Conservation (phyloP, 192 early-diverging fungal species). For the Podila horticola region DNA sequence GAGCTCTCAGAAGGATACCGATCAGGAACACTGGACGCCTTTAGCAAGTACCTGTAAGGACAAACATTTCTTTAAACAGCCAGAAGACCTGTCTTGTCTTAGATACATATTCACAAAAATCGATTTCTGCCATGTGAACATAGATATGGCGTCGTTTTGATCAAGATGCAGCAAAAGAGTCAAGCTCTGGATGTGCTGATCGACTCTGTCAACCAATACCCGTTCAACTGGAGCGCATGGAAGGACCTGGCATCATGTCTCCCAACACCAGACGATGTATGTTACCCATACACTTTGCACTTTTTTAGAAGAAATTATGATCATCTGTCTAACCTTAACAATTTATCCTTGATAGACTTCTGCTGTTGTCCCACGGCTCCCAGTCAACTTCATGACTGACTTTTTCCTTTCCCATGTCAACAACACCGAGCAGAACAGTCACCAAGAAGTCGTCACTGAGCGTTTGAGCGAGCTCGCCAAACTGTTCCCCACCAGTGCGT, state of each 20-base stretch:
- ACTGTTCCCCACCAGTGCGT: constrained; percentile 70
- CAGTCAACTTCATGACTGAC: constrained; percentile 52
- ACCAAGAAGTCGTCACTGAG: constrained; percentile 35
- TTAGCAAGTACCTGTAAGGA: constrained; percentile 74
- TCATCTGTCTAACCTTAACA: background rate
- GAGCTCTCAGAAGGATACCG: constrained; percentile 57
- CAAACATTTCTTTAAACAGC: too few relatives aligned
- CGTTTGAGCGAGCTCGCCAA: constrained; percentile 53
- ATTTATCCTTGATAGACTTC: constrained; percentile 11
- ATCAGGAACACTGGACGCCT: constrained; percentile 66
- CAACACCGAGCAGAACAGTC: constrained; percentile 57
- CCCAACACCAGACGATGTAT: constrained; percentile 49
- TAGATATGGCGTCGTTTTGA: constrained; percentile 66
- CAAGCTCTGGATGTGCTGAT: constrained; percentile 67
- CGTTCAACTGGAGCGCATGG: constrained; percentile 96
- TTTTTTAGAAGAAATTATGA: background rate
- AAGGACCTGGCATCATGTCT: constrained; percentile 72
- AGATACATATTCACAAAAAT: background rate
- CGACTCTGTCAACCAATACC: constrained; percentile 74
- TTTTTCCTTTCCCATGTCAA: constrained; percentile 69
- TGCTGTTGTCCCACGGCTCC: constrained; percentile 24
- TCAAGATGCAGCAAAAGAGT: constrained; percentile 46
- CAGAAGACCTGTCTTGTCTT: too few relatives aligned
- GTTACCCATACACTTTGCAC: background rate
- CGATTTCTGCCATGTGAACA: background rate